Evolutionary conservation across 805 yeast species (phyloP).

Genomic region (Pichia cabralensis): DNA sequence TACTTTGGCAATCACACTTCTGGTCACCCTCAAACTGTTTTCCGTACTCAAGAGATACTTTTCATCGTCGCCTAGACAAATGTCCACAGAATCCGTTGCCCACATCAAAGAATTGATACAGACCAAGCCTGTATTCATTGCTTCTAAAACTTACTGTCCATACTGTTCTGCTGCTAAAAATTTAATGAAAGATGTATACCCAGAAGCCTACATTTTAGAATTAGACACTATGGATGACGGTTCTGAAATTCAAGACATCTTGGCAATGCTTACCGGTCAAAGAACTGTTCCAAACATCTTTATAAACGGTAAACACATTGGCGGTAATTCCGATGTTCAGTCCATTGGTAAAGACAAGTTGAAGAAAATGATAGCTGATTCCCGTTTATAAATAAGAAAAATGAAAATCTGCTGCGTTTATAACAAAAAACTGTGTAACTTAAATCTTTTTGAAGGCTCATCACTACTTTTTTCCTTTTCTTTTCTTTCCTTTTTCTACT

Average conservation of each 20-base stretch:
- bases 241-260: conserved; percentile 68
- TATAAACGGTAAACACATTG: conserved; percentile 86
- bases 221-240: conserved; percentile 58
- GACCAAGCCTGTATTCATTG: conserved; percentile 62
- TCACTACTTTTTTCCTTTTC: no score
- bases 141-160: conserved; percentile 73
- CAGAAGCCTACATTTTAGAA: conserved; percentile 45
- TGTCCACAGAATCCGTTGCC: conserved; percentile 44
- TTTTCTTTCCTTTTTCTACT: neutral
- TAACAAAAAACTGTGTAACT: no score
- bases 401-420: no score
- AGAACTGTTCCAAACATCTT: conserved; percentile 89
- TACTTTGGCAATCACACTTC: no score
- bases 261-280: conserved; percentile 74
- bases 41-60: conserved; percentile 21
- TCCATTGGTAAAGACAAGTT: conserved; percentile 35
- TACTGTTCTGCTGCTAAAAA: conserved; percentile 45
- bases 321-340: conserved; percentile 90
- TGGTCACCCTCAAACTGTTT: conserved; percentile 20
- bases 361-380: conserved; percentile 2
- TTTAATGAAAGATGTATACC: conserved; percentile 28
- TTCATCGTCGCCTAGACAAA: conserved; percentile 34
- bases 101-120: conserved; percentile 58
- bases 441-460: no score
- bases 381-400: no score